Base-by-base conservation (phyloP, 2,329 filamentous ascomycete genomes). In the Hymenotorrendiella dingleyae region DNA sequence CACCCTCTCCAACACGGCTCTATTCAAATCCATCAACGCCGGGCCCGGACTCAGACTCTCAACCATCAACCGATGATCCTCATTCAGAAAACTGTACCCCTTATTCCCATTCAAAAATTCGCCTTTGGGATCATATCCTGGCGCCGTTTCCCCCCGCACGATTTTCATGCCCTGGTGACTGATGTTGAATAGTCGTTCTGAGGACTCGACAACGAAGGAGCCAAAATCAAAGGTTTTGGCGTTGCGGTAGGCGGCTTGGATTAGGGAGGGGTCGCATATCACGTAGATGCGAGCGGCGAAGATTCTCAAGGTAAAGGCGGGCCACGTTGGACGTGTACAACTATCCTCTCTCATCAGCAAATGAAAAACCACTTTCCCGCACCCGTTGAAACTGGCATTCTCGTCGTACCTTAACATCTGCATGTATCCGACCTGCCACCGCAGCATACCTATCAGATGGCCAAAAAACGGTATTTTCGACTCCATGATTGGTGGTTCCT, bases 271-370 rank as follows among this genome's bases (percentile, higher is more conserved):
- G 6, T 65, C 63, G 44, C 62, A 67, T 16, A 73, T 64, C 23
- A 67, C 55, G 53, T 75, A 75, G 21, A 71, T 57, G 28, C 67
- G 66, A 23, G 63, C 57, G 22, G 58, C 63, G 21, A 70, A 60
- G 54, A 73, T 67, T 21, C 65, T 65, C 4, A 75, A 54, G 1
- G 71, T 72, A 38, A 66, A 70, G 26, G 69, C 67, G 8, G 54
- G 54, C 30, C 47, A 49, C 47, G 48, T 1, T 42, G 54, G 32
- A 11, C 49, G 24, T 57, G 57, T 49, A 8, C 43, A 46, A 42
- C 29, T 61, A 44, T 9, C 29, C 11, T 16, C n/a, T n/a, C n/a
- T n/a, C n/a, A n/a, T n/a, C n/a, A n/a, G n/a, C n/a, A n/a, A n/a
- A n/a, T n/a, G n/a, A n/a, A n/a, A n/a, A n/a, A n/a, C n/a, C n/a